Conservation (phyloP, 2,329 filamentous ascomycete species). For the Fusarium hainanense region DNA sequence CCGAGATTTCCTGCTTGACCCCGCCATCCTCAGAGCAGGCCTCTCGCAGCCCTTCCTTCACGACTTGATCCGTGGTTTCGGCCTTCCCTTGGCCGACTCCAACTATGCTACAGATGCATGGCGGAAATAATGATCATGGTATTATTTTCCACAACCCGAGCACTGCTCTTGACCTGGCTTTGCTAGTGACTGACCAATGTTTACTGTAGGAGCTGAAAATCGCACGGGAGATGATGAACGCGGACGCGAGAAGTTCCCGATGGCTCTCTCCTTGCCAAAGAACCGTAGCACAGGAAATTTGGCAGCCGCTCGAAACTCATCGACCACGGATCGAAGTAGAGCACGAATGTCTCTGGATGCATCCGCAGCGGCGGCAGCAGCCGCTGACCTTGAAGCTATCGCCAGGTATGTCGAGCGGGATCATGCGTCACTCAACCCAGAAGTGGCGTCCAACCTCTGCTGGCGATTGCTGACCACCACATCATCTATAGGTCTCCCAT, state of each 20-base stretch:
- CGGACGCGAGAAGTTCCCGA: slow-evolving; percentile 59
- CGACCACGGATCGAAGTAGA: slow-evolving; percentile 65
- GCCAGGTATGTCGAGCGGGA: slow-evolving; percentile 68
- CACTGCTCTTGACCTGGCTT: slow-evolving; percentile 11
- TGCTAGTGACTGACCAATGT: slow-evolving; percentile 40
- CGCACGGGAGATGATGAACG: slow-evolving; percentile 51
- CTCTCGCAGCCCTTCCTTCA: slow-evolving; percentile 32
- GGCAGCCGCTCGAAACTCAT: slow-evolving; percentile 58
- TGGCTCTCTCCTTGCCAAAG: slow-evolving; percentile 67
- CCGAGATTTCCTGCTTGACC: slow-evolving; percentile 46
- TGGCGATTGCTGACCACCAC: slow-evolving; percentile 44
- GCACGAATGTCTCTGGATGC: slow-evolving; percentile 83
- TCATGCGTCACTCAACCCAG: slow-evolving; percentile 33
- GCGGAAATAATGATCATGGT: slow-evolving; percentile 56
- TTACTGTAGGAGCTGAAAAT: slow-evolving; percentile 48
- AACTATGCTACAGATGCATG: slow-evolving; percentile 59
- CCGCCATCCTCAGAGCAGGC: slow-evolving; percentile 40
- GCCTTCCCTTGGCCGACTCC: slow-evolving; percentile 45
- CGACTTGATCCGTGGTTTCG: slow-evolving; percentile 35
- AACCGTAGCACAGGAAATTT: slow-evolving; percentile 75
- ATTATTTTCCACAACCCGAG: slow-evolving; percentile 33
- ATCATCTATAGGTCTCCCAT: slow-evolving; percentile 75
- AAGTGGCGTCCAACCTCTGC: slow-evolving; percentile 30
- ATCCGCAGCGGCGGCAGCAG: slow-evolving; percentile 68
- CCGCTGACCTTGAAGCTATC: slow-evolving; percentile 74